These are phyloP conservation scores for Purpureocillium lavendulum DNA, from an alignment of 2,329 filamentous ascomycete genomes.

Conservation along the genomic window DNA sequence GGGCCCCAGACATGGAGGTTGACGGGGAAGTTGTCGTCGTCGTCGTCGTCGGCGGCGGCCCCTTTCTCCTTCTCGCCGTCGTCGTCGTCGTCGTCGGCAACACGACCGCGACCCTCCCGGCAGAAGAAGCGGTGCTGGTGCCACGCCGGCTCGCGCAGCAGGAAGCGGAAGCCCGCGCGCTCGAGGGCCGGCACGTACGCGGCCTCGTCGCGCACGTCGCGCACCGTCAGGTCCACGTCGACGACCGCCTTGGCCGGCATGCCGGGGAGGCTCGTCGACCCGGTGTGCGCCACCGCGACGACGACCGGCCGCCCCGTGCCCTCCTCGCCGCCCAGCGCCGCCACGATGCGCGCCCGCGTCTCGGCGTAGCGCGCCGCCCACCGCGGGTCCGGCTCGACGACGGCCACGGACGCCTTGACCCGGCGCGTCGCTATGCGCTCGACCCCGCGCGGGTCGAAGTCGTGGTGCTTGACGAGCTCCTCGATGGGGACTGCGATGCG, in stretches of 20 bases:
- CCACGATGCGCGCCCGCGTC: no score
- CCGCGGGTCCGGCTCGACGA: no score
- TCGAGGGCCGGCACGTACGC: constrained; percentile 35
- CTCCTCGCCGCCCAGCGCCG: no score
- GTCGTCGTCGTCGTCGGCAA: no score
- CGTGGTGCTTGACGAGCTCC: constrained; percentile 15
- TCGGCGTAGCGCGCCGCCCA: no score
- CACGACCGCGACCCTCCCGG: neutral
- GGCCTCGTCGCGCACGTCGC: constrained; percentile 28
- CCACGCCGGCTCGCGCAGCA: constrained; percentile 36
- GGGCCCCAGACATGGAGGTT: constrained; percentile 42
- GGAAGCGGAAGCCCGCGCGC: constrained; percentile 33
- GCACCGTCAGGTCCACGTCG: constrained; percentile 41
- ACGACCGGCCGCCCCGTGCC: no score
- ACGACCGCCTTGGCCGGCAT: constrained; percentile 43
- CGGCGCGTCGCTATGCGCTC: constrained; percentile 19
- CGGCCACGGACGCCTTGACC: constrained; percentile 3
- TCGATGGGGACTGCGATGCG: no score
- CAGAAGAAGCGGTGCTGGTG: constrained; percentile 39
- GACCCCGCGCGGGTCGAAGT: constrained; percentile 11
- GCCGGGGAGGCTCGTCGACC: constrained; percentile 41
- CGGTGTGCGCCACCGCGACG: constrained; percentile 35
- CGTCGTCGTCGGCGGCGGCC: constrained; percentile 24
- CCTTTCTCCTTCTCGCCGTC: no score
- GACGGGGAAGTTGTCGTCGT: constrained; percentile 7